Base-by-base conservation (phyloP, 2,329 filamentous ascomycete species). In the Trematosphaeria pertusa region DNA sequence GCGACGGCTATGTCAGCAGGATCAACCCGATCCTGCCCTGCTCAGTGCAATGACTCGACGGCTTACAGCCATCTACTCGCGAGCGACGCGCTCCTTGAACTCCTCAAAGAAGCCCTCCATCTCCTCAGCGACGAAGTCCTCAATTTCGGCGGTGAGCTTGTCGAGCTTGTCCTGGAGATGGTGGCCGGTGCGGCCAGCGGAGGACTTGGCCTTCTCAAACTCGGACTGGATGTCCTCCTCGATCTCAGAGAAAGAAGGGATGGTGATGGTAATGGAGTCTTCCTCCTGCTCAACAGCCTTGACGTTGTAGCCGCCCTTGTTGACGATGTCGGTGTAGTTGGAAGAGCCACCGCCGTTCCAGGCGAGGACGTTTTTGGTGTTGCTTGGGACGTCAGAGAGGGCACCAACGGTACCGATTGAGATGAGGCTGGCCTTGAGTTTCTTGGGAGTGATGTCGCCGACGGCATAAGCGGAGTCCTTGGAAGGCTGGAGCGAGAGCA, bases 301-400 rank as follows among this genome's bases (percentile, higher is more conserved):
- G 56, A 73, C 80, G 62, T 82, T 81, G 80, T 92, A 93, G 66
- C 84, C 79, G 67, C 90, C 89, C 62, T 85, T 80, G 62, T 85
- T 77, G 56, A 96, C 75, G 67, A 97, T 96, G 64, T 88, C 80
- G 52, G 84, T 83, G 85, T 89, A 97, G 87, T 99, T 96, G 79
- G 83, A 86, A 71, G 85, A 88, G 69, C 94, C 94, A 78, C 91
- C 95, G 72, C 95, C 94, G 84, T 99, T 99, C 93, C 92, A 99
- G 75, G 93, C 93, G 54, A 99, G 91, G 70, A 96, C 81, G 84
- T 99, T 99, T 73, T 86, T 86, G 62, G 95, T 99, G 73, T 89
- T 86, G 40, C 79, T 80, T 58, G 93, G 93, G 41, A 99, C 87
- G 65, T 95, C 91, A 61, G 80, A 81, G 45, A 99, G 86, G 59